Evolutionary conservation across 768 basidiomycete genomes (phyloP).

Genomic region (Boletus vinaceobasis): DNA sequence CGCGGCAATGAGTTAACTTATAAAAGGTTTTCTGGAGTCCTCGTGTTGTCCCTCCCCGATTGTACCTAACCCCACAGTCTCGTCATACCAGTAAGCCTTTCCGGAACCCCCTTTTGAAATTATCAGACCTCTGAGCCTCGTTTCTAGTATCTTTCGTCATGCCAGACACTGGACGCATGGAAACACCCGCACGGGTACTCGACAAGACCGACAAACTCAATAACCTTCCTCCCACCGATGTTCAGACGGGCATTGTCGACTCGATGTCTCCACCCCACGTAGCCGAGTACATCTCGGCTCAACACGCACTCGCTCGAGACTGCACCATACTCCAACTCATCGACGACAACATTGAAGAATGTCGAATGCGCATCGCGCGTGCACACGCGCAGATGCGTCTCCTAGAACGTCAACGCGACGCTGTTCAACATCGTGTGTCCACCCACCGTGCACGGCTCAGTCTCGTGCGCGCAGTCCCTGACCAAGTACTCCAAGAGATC

Average conservation of each 20-base stretch:
- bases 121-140: background rate
- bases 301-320: constrained; percentile 18
- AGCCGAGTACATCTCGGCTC: constrained; percentile 18
- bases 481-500: constrained; percentile 33
- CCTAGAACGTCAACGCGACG: constrained; percentile 19
- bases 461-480: constrained; percentile 27
- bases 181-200: background rate
- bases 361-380: constrained; percentile 13
- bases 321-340: constrained; percentile 13
- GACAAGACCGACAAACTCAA: background rate
- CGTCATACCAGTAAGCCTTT: constrained; percentile 5
- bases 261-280: constrained; percentile 21
- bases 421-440: constrained; percentile 14
- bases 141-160: constrained; percentile 7
- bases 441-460: constrained; percentile 28
- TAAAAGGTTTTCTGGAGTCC: background rate
- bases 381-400: constrained; percentile 12
- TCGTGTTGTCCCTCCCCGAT: background rate
- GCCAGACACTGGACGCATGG: background rate
- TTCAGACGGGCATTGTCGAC: constrained; percentile 16
- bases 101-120: background rate
- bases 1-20: background rate
- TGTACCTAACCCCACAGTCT: background rate
- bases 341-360: constrained; percentile 16
- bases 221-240: background rate